Conservation (phyloP, 441 rosid genomes). For the Aquilaria agallochum region DNA sequence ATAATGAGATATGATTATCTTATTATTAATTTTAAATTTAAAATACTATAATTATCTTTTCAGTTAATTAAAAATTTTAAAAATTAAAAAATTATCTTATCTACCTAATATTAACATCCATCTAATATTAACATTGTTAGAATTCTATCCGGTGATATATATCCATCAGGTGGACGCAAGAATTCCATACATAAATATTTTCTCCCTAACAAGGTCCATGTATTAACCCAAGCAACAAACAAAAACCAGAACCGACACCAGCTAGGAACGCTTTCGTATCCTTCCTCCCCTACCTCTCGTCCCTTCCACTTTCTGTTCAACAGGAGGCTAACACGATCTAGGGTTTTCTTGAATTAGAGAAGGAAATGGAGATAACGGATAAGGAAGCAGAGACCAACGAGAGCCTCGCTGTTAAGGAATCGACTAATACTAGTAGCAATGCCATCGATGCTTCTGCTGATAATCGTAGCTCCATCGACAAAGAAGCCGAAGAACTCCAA, state of each 20-base stretch:
- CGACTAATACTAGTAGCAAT: slow-evolving; percentile 1
- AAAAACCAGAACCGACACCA: neutral
- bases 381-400: slow-evolving; percentile 48
- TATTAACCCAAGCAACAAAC: too few species aligned
- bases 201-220: too few species aligned
- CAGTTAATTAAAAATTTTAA: too few species aligned
- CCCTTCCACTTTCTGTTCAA: neutral
- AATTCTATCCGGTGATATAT: too few species aligned
- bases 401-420: slow-evolving; percentile 18
- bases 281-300: neutral
- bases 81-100: too few species aligned
- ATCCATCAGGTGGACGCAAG: too few species aligned
- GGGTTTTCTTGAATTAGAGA: slow-evolving; percentile 27
- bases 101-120: too few species aligned
- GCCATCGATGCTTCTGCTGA: slow-evolving; percentile 19
- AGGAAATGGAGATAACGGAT: slow-evolving; percentile 49
- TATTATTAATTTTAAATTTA: too few species aligned
- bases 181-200: too few species aligned
- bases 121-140: too few species aligned
- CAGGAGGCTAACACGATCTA: slow-evolving; percentile 11
- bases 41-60: too few species aligned
- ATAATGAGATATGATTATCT: too few species aligned
- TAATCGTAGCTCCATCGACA: slow-evolving; percentile 21
- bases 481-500: slow-evolving; percentile 65
- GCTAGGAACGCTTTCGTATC: neutral